phyloP scores from a whole-genome alignment of 202 grass and related monocot species.

The Panicum virgatum region DNA sequence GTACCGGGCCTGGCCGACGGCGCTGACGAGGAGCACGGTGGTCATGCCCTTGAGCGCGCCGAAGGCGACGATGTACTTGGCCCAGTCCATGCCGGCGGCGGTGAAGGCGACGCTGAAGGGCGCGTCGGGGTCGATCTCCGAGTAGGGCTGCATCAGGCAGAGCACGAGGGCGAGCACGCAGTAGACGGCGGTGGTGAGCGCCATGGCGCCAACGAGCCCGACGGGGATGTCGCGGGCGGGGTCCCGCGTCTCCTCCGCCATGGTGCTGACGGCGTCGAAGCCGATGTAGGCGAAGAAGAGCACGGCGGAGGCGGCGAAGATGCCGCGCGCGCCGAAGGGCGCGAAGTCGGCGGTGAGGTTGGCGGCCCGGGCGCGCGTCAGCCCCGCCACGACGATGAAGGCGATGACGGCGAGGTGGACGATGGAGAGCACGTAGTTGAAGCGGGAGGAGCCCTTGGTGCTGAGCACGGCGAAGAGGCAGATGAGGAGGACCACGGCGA shows the following conservation, averaged over 20 bases:
- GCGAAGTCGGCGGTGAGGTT: slow-evolving; percentile 60
- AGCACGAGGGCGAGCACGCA: slow-evolving; percentile 64
- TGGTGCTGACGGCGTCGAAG: slow-evolving; percentile 88
- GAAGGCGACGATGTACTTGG: slow-evolving; percentile 83
- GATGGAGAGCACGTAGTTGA: slow-evolving; percentile 85
- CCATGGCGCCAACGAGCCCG: slow-evolving; percentile 79
- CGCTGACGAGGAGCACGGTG: slow-evolving; percentile 70
- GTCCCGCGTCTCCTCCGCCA: slow-evolving; percentile 92
- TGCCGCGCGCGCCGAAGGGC: slow-evolving; percentile 54
- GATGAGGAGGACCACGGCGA: slow-evolving; percentile 54
- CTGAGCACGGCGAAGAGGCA: slow-evolving; percentile 59
- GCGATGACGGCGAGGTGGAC: slow-evolving; percentile 62
- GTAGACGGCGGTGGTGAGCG: slow-evolving; percentile 53
- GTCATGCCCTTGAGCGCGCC: slow-evolving; percentile 94
- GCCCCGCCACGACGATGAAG: slow-evolving; percentile 72
- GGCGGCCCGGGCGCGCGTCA: slow-evolving; percentile 41
- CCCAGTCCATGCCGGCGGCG: slow-evolving; percentile 65
- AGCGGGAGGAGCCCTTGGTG: slow-evolving; percentile 86
- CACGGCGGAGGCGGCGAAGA: slow-evolving; percentile 73
- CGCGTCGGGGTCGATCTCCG: slow-evolving; percentile 44
- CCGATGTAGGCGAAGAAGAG: slow-evolving; percentile 96
- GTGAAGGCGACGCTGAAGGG: slow-evolving; percentile 72
- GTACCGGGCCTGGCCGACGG: slow-evolving; percentile 77
- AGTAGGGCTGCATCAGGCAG: slow-evolving; percentile 73
- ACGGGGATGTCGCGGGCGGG: slow-evolving; percentile 72